phyloP scores from a whole-genome alignment of 1,139 yeast genomes.

The Kodamaea plutei region DNA sequence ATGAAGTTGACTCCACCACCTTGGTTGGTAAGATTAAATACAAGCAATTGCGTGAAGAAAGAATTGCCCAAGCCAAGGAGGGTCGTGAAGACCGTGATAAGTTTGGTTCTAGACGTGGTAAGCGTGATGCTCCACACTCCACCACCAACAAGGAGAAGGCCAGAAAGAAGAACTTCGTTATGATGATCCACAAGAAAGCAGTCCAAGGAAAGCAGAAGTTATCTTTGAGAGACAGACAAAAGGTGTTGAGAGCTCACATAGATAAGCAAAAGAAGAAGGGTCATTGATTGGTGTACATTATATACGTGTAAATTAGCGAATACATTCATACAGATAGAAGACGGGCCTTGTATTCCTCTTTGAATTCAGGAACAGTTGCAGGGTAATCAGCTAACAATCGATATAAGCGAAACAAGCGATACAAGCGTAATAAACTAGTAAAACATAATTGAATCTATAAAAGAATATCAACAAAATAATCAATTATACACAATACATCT shows the following conservation, averaged over 20 bases:
- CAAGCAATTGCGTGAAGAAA: slow-evolving; percentile 86
- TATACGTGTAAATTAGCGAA: too few species aligned
- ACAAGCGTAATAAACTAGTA: too few species aligned
- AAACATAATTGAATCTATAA: too few species aligned
- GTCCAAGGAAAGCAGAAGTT: slow-evolving; percentile 92
- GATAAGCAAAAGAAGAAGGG: slow-evolving; percentile 88
- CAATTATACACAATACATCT: too few species aligned
- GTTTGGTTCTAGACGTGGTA: slow-evolving; percentile 84
- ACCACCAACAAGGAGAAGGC: slow-evolving; percentile 96
- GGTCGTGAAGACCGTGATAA: slow-evolving; percentile 92
- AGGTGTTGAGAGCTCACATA: slow-evolving; percentile 78
- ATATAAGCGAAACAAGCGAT: too few species aligned
- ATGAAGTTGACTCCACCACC: slow-evolving; percentile 71
- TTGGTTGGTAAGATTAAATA: slow-evolving; percentile 82
- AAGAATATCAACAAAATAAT: too few species aligned
- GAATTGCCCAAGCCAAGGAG: slow-evolving; percentile 79
- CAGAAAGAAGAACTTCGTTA: slow-evolving; percentile 96
- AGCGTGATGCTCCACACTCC: slow-evolving; percentile 73
- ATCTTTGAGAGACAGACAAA: slow-evolving; percentile 88
- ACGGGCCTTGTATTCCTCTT: too few species aligned
- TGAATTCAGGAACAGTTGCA: too few species aligned
- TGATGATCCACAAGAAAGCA: slow-evolving; percentile 93
- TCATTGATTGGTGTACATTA: slow-evolving; percentile 30
- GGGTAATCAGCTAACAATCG: too few species aligned
- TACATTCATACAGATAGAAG: too few species aligned